Conservation (phyloP, 441 rosid species). For the Lepidium campestre region DNA sequence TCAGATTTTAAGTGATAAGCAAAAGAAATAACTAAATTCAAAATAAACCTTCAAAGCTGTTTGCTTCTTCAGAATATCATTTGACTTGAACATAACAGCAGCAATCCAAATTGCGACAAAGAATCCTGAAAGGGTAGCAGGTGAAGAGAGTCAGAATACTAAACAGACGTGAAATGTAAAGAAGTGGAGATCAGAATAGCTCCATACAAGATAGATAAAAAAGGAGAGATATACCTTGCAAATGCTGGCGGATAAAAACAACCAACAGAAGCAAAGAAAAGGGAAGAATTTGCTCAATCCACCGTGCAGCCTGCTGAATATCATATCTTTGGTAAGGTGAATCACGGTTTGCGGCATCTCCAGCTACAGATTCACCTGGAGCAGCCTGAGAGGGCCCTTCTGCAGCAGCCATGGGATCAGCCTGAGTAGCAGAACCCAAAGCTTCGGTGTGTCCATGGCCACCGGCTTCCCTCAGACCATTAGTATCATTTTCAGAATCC, state of each 20-base stretch:
- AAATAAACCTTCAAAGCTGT: slow-evolving; percentile 50
- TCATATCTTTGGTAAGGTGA: slow-evolving; percentile 50
- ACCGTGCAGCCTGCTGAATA: slow-evolving; percentile 50
- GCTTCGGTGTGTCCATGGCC: slow-evolving; percentile 40
- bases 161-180: neutral
- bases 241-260: slow-evolving; percentile 61
- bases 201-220: neutral
- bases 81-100: slow-evolving; percentile 56
- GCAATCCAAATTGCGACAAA: slow-evolving; percentile 51
- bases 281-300: slow-evolving; percentile 64
- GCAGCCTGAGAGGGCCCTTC: slow-evolving; percentile 45
- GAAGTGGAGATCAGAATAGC: neutral
- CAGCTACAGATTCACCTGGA: slow-evolving; percentile 34
- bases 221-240: slow-evolving; percentile 39
- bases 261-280: slow-evolving; percentile 53
- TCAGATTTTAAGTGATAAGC: too few relatives aligned
- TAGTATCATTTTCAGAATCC: slow-evolving; percentile 45
- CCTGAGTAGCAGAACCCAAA: slow-evolving; percentile 6
- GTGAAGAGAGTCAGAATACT: neutral
- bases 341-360: slow-evolving; percentile 27
- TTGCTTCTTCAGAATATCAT: slow-evolving; percentile 56
- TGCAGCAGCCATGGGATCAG: slow-evolving; percentile 26
- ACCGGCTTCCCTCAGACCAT: slow-evolving; percentile 49
- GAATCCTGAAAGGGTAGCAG: slow-evolving; percentile 35
- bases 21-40: neutral